Base-by-base conservation (phyloP, 352 stramenopile species). In the Pythium scleroteichum region DNA sequence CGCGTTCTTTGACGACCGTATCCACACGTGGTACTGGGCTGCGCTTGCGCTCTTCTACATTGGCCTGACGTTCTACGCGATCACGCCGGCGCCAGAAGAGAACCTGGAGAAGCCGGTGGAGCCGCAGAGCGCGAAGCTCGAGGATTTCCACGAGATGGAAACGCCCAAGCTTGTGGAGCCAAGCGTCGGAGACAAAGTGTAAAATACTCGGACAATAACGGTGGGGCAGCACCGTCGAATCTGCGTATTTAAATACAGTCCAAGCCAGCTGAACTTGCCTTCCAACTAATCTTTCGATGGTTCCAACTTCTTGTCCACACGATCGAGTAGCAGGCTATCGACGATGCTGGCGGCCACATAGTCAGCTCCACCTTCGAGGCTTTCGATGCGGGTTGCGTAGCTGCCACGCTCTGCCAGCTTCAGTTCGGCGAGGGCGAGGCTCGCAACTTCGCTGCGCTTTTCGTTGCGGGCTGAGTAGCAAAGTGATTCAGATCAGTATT, bases 321-420 rank as follows among this genome's bases (percentile, higher is more conserved):
- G 59, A 29, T 88, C 69, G 4, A 92, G 69, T 35, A 92, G 54
- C 33, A 92, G 61, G 41, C 79, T 92, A 64, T 90, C 83, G 60
- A 92, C 82, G 41, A 92, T 88, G 49, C 81, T 91, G 10, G 83
- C 73, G 2, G 83, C 80, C n/a, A 92, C 79, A 56, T 92, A 92
- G 71, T 92, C 83, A 3, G 83, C 83, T 20, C 83, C 83, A 55
- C 83, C 83, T 54, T 92, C 83, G 35, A 87, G 64, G 51, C 66
- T 83, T 66, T 92, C 83, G 12, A 92, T 73, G 7, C 76, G 58
- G 10, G 78, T 65, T 5, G 64, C 54, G 63, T 85, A 92, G 42
- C 71, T 77, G 40, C 77, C 67, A 32, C 83, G 70, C 35, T 83
- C 58, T 2, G 69, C 63, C 16, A 92, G 56, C 54, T 88, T 86